A percentile compares a stretch with the other conserved stretches of the same genome.
Evolutionary conservation across 352 stramenopile genomes (phyloP).

Genomic region (Phytopythium delawarense): DNA sequence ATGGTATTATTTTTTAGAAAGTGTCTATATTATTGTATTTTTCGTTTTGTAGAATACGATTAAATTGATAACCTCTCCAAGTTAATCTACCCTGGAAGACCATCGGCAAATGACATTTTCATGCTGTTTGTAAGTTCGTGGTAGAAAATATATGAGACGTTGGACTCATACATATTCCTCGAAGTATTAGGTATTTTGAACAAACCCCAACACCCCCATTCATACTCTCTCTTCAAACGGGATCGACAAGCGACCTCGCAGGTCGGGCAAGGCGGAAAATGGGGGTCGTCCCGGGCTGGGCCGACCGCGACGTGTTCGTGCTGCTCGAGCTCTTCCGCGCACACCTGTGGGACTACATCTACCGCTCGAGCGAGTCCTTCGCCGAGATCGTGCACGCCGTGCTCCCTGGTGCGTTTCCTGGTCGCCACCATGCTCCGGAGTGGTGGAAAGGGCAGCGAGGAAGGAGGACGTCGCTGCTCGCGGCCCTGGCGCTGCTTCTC

Average conservation of each 20-base stretch:
- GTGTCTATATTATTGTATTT: no score
- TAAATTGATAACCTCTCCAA: no score
- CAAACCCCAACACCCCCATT: no score
- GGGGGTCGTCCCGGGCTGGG: conserved; percentile 37
- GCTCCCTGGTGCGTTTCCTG: conserved; percentile 25
- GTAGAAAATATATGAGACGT: no score
- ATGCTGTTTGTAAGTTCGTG: no score
- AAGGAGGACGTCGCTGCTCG: no score
- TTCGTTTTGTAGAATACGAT: no score
- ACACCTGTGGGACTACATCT: conserved; percentile 60
- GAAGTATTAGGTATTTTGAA: no score
- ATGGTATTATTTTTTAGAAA: no score
- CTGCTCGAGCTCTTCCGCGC: conserved; percentile 49
- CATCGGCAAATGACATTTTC: no score
- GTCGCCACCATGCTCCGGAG: not conserved
- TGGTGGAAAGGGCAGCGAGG: not conserved
- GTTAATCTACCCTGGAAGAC: no score
- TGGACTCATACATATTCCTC: no score
- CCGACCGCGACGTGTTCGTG: conserved; percentile 39
- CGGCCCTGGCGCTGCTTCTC: not conserved
- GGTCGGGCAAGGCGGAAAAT: conserved; percentile 17
- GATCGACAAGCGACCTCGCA: conserved; percentile 6
- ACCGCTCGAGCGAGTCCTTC: conserved; percentile 42
- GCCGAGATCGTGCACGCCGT: conserved; percentile 28
- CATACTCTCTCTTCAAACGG: not conserved